Evolutionary conservation across 1,284 basidiomycete genomes (phyloP), one percentile per base, ranked within the genome.

Genomic region (Inonotus obliquus): DNA sequence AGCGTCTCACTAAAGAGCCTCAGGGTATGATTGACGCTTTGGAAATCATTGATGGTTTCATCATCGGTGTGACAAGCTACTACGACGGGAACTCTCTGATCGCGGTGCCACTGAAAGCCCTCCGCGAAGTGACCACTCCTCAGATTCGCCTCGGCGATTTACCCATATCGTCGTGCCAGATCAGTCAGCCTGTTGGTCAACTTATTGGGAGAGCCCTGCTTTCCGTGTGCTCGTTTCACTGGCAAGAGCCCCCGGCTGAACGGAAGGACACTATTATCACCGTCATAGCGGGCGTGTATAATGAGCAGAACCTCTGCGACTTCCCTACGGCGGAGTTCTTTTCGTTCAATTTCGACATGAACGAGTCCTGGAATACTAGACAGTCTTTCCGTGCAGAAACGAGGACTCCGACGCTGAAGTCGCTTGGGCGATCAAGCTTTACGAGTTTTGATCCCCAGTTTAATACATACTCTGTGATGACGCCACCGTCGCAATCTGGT

Each of bases 241-340:
- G 61, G 61, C 44, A 54, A 39, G 29, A 54, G 1, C 25, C 19
- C n/a, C n/a, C n/a, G 13, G 1, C 27, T 1, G 23, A 45, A 21
- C 17, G 55, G 23, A 25, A 59, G 4, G 29, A 52, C n/a, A 39
- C 47, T 4, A 17, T 41, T 2, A 54, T 62, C 52, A 62, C 61
- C 10, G 56, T 62, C 7, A 32, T 62, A 0, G 21, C 27, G n/a
- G 56, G 58, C 37, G 57, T 59, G 13, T 62, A 62, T 21, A 54
- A 47, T 37, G 32, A 55, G n/a, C 39, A 37, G 19, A 21, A 45
- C 17, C 14, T 14, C 11, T 45, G 45, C 25, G 59, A 61, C 25
- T 61, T 55, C 25, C 53, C 53, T 14, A 32, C 55, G 14, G 41
- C 32, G 9, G 29, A 51, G 10, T 53, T 53, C 35, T 57, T 58